Conservation (phyloP, 345 rosid genomes). For the Raphanus sativus region DNA sequence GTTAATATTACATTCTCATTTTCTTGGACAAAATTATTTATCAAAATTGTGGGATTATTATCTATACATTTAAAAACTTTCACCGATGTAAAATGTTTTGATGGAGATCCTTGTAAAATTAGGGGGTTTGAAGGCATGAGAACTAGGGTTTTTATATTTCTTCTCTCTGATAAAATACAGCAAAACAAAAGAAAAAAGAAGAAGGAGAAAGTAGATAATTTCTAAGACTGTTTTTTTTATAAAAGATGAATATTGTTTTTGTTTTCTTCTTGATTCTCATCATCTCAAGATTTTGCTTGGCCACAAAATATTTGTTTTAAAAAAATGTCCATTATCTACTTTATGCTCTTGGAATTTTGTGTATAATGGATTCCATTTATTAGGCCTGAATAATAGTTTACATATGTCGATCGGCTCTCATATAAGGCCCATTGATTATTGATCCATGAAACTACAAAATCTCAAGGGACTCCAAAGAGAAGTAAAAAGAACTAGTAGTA, state of each 20-base stretch:
- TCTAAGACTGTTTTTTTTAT: background rate
- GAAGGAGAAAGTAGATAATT: background rate
- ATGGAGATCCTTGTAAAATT: background rate
- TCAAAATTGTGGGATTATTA: background rate
- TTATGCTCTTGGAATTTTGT: background rate
- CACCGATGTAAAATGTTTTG: background rate
- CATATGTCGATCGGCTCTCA: slow-evolving; percentile 17
- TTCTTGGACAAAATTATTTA: background rate
- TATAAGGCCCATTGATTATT: background rate
- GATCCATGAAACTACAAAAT: slow-evolving; percentile 25
- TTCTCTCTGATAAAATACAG: background rate
- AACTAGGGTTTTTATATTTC: slow-evolving; percentile 14
- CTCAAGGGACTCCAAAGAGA: slow-evolving; percentile 10
- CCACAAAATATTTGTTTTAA: slow-evolving; percentile 22
- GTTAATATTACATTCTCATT: background rate
- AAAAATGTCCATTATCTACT: slow-evolving; percentile 12
- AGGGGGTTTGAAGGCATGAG: slow-evolving; percentile 10
- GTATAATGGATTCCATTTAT: background rate
- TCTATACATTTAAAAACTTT: slow-evolving; percentile 1
- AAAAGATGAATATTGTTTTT: slow-evolving; percentile 11
- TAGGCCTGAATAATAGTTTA: slow-evolving; percentile 5
- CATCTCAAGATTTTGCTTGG: slow-evolving; percentile 24
- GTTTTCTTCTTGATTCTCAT: slow-evolving; percentile 14
- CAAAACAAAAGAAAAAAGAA: background rate
- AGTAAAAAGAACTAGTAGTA: too few species aligned